Evolutionary conservation across 1,284 basidiomycete genomes (phyloP).

Genomic region (Ganoderma lingzhi): DNA sequence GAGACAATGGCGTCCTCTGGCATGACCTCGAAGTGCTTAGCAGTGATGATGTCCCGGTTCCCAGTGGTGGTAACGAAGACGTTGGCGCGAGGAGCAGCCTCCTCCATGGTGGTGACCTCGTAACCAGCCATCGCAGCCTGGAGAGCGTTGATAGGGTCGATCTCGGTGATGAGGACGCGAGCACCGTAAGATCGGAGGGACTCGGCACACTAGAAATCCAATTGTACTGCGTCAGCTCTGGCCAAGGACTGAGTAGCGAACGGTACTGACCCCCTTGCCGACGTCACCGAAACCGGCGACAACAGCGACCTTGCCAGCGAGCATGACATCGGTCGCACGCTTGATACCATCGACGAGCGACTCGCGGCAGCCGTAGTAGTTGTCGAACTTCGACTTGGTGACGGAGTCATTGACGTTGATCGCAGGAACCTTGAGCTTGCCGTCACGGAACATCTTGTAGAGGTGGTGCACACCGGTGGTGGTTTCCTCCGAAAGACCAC

Average conservation of each 20-base stretch:
- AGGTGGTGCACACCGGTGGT: conserved; percentile 99
- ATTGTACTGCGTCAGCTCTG: not conserved
- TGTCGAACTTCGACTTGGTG: conserved; percentile 99
- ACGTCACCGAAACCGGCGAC: conserved; percentile 99
- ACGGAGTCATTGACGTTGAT: conserved; percentile 99
- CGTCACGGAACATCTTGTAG: conserved; percentile 97
- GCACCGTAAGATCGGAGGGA: conserved; percentile 97
- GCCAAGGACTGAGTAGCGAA: not conserved
- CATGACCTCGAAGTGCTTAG: conserved; percentile 94
- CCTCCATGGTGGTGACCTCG: conserved; percentile 99
- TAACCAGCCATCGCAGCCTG: conserved; percentile 99
- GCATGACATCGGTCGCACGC: conserved; percentile 99
- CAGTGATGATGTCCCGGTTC: conserved; percentile 98
- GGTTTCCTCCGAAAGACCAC: conserved; percentile 98
- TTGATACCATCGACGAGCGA: conserved; percentile 99
- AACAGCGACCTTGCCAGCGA: conserved; percentile 98
- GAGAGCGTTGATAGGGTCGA: conserved; percentile 99
- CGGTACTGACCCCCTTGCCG: conserved; percentile 89
- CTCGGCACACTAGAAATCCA: conserved; percentile 86
- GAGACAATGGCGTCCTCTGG: conserved; percentile 98
- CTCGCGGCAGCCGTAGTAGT: conserved; percentile 98
- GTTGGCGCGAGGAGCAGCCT: conserved; percentile 89
- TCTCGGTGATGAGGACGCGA: conserved; percentile 96
- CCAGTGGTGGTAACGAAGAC: conserved; percentile 99
- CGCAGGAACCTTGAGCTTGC: conserved; percentile 96